These are phyloP conservation scores for Sechiopsis laciniata DNA, from an alignment of 306 rosid genomes.

Conservation along the genomic window DNA sequence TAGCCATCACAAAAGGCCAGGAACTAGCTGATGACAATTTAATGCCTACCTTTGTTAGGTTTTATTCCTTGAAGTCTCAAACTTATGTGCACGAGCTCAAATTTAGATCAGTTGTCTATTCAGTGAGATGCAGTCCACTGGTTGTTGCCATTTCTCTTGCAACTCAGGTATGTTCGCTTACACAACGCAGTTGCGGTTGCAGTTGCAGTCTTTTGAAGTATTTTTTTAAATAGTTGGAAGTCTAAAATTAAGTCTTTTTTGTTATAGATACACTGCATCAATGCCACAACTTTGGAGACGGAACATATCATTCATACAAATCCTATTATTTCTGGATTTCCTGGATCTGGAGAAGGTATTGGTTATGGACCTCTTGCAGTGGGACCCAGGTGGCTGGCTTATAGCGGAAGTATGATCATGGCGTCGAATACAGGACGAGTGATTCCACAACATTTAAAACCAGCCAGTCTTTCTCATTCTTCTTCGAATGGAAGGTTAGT, in stretches of 20 bases:
- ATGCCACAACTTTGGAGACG: conserved; percentile 65
- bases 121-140: conserved; percentile 85
- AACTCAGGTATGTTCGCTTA: conserved; percentile 55
- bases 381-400: conserved; percentile 95
- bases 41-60: conserved; percentile 67
- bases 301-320: conserved; percentile 79
- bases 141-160: conserved; percentile 76
- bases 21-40: conserved; percentile 49
- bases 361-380: conserved; percentile 94
- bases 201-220: neutral
- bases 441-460: conserved; percentile 59
- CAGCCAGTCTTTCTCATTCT: conserved; percentile 58
- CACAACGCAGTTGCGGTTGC: neutral
- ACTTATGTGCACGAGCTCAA: conserved; percentile 74
- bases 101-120: conserved; percentile 78
- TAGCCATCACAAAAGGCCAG: conserved; percentile 40
- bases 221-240: neutral
- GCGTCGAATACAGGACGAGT: conserved; percentile 56
- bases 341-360: conserved; percentile 70
- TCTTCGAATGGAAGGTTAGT: conserved; percentile 83
- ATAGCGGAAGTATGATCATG: conserved; percentile 69
- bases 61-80: conserved; percentile 81
- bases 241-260: neutral
- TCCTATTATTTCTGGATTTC: conserved; percentile 51
- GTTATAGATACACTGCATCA: conserved; percentile 83